Evolutionary conservation across 257 asterid genomes (phyloP).

Genomic region (Linaria vulgaris): DNA sequence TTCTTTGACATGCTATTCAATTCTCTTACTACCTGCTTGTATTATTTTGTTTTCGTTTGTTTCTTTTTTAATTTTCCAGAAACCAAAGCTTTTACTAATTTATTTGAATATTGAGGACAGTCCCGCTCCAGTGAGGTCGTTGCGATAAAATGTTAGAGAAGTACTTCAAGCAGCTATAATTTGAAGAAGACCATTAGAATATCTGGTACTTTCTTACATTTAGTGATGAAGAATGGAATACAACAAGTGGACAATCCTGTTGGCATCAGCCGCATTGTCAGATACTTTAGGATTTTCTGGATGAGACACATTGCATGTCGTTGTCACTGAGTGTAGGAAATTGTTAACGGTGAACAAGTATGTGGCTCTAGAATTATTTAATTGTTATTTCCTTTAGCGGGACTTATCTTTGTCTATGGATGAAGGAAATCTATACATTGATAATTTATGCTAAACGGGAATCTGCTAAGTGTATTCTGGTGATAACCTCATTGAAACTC

Average conservation of each 20-base stretch:
- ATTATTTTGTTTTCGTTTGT: neutral
- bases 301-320: conserved; percentile 5
- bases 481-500: neutral
- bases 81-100: neutral
- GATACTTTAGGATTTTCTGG: no score
- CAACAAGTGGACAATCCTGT: no score
- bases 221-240: no score
- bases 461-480: neutral
- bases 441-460: no score
- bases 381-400: neutral
- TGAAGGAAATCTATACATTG: neutral
- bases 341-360: neutral
- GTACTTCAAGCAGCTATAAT: no score
- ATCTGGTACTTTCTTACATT: no score
- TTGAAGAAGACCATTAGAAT: no score
- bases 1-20: neutral
- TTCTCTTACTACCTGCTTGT: neutral
- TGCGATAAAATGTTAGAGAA: neutral
- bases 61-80: neutral
- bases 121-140: neutral
- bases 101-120: neutral
- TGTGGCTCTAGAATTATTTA: neutral
- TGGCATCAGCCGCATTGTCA: no score
- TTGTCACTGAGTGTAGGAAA: neutral
- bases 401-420: conserved; percentile 1